Evolutionary conservation across 371 early-diverging fungal species (phyloP).

Genomic region (Syncephalastrum racemosum): DNA sequence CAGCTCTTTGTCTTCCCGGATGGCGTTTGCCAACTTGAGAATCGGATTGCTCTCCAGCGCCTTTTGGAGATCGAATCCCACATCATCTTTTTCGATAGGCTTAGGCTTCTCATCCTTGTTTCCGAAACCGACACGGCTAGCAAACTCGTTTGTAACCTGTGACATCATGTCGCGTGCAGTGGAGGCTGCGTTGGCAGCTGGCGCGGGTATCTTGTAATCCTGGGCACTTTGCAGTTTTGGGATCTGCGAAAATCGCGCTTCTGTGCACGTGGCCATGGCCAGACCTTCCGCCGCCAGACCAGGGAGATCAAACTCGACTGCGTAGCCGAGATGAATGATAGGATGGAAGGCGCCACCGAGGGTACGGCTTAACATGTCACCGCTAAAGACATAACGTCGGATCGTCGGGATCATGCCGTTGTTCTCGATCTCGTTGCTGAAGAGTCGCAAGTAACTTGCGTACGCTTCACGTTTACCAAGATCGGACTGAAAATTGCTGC

Average conservation of each 20-base stretch:
- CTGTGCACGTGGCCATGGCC: conserved; percentile 51
- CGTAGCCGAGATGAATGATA: conserved; percentile 68
- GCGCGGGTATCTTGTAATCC: conserved; percentile 1
- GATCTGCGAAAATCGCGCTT: conserved; percentile 13
- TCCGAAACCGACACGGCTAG: conserved; percentile 11
- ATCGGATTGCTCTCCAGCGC: conserved; percentile 21
- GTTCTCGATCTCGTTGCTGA: conserved; percentile 42
- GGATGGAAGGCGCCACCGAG: conserved; percentile 60
- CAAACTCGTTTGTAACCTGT: conserved; percentile 9
- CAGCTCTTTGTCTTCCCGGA: conserved; percentile 35
- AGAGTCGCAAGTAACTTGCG: conserved; percentile 46
- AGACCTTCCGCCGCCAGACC: conserved; percentile 57
- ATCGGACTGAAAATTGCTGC: conserved; percentile 39
- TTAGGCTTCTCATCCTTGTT: neutral
- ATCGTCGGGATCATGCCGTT: conserved; percentile 47
- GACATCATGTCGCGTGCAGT: conserved; percentile 13
- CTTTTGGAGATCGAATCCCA: neutral
- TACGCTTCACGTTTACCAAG: conserved; percentile 48
- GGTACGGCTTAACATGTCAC: conserved; percentile 39
- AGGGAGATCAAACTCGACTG: conserved; percentile 60
- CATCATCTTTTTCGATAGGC: neutral
- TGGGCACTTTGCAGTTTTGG: conserved; percentile 13
- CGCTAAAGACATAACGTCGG: conserved; percentile 46
- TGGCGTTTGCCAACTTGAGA: conserved; percentile 21
- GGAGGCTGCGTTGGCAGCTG: neutral